Conservation (phyloP, 148 eudicot species). For the Spergularia marina region DNA sequence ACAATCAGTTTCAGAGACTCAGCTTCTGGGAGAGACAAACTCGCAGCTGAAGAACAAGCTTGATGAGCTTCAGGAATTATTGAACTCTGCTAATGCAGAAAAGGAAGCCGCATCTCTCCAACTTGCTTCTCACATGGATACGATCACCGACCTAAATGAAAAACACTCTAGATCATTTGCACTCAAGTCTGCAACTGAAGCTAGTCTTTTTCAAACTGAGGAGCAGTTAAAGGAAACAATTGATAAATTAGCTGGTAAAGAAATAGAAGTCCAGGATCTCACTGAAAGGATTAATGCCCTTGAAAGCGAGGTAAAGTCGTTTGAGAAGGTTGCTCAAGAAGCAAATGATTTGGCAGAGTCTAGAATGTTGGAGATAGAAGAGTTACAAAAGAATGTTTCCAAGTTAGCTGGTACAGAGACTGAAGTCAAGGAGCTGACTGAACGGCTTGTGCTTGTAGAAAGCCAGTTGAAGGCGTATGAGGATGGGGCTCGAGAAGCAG, state of each 20-base stretch:
- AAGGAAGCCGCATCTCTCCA: slow-evolving; percentile 57
- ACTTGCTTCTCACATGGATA: slow-evolving; percentile 67
- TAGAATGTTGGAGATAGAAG: slow-evolving; percentile 55
- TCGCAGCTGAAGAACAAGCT: slow-evolving; percentile 57
- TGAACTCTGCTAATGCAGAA: slow-evolving; percentile 45
- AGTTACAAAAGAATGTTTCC: slow-evolving; percentile 22
- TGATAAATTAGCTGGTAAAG: slow-evolving; percentile 46
- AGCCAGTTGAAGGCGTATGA: slow-evolving; percentile 21
- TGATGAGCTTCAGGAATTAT: slow-evolving; percentile 57
- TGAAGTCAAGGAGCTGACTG: slow-evolving; percentile 29
- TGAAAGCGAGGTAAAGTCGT: slow-evolving; percentile 42
- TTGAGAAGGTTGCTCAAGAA: slow-evolving; percentile 46
- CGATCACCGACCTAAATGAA: slow-evolving; percentile 65
- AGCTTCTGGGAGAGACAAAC: slow-evolving; percentile 59
- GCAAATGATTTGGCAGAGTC: slow-evolving; percentile 46
- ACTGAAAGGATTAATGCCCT: slow-evolving; percentile 40
- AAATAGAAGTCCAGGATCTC: slow-evolving; percentile 51
- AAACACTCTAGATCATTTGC: slow-evolving; percentile 60
- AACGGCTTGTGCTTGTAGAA: slow-evolving; percentile 24
- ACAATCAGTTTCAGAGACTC: slow-evolving; percentile 54
- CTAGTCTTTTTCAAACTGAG: slow-evolving; percentile 47
- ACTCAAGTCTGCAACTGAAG: slow-evolving; percentile 53
- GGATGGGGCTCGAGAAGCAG: slow-evolving; percentile 25
- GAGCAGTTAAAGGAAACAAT: slow-evolving; percentile 50
- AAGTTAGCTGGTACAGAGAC: slow-evolving; percentile 26